These are phyloP conservation scores for Talaromyces islandicus DNA, from an alignment of 2,329 filamentous ascomycete genomes.

Conservation along the genomic window DNA sequence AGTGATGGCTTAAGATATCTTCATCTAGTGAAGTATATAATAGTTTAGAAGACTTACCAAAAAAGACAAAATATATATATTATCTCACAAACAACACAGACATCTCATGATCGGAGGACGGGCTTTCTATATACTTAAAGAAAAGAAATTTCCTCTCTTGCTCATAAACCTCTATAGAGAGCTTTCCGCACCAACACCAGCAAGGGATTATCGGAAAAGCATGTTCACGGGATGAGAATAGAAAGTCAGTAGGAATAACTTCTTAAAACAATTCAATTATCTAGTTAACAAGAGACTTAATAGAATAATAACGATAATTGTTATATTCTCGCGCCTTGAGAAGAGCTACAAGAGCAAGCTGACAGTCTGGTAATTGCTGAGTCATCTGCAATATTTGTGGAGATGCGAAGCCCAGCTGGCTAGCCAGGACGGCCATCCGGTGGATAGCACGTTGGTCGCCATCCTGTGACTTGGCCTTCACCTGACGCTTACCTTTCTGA, in stretches of 20 bases:
- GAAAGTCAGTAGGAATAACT: constrained; percentile 10
- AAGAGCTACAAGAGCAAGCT: constrained; percentile 16
- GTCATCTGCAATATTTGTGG: constrained; percentile 13
- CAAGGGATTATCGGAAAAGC: constrained; percentile 10
- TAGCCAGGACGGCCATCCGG: constrained; percentile 16
- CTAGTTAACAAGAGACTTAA: constrained; percentile 6
- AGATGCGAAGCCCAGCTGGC: constrained; percentile 15
- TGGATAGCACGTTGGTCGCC: constrained; percentile 15
- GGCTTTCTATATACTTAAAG: constrained; percentile 14
- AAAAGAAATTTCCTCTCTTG: constrained; percentile 17
- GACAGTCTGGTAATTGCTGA: too few relatives aligned
- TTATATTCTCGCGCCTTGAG: constrained; percentile 17
- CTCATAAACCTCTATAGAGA: constrained; percentile 4
- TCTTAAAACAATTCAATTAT: constrained; percentile 14
- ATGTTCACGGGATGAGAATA: constrained; percentile 2
- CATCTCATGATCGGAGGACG: constrained; percentile 7
- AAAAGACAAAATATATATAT: constrained; percentile 19
- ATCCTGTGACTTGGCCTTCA: constrained; percentile 2
- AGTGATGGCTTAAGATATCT: neutral
- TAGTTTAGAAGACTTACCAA: constrained; percentile 10
- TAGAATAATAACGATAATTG: constrained; percentile 14
- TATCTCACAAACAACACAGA: constrained; percentile 16
- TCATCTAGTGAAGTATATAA: neutral
- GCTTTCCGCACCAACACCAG: constrained; percentile 12
- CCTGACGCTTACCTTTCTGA: neutral